Conservation (phyloP, 768 basidiomycete genomes). For the Russula emetica region DNA sequence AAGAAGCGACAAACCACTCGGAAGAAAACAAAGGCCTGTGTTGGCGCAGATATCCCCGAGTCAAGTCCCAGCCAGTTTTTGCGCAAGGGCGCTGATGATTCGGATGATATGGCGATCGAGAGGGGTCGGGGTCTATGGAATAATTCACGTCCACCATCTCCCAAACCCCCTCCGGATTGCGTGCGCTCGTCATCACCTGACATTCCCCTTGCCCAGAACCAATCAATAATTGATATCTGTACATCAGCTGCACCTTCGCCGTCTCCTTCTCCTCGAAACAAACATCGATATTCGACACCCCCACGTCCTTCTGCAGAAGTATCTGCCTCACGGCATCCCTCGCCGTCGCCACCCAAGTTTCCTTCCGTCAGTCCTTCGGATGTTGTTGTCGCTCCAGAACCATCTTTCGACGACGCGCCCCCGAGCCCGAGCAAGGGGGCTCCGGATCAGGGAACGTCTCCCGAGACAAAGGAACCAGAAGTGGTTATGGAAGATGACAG, state of each 20-base stretch:
- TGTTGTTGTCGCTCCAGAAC: not conserved
- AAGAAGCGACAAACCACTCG: slow-evolving; percentile 36
- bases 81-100: slow-evolving; percentile 47
- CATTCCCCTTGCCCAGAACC: slow-evolving; percentile 21
- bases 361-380: not conserved
- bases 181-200: slow-evolving; percentile 28
- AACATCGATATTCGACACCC: not conserved
- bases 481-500: slow-evolving; percentile 14
- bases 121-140: slow-evolving; percentile 38
- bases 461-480: not conserved
- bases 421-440: not conserved
- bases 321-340: not conserved
- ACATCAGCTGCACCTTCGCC: slow-evolving; percentile 22
- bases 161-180: not conserved
- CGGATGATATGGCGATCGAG: slow-evolving; percentile 54
- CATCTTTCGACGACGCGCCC: not conserved
- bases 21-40: slow-evolving; percentile 29
- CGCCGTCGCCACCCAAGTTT: slow-evolving; percentile 6
- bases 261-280: slow-evolving; percentile 11
- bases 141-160: slow-evolving; percentile 14
- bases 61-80: slow-evolving; percentile 43
- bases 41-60: slow-evolving; percentile 30
- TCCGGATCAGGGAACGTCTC: not conserved
- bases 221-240: slow-evolving; percentile 26
- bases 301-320: not conserved